Percentiles rank a stretch among this genome's conserved stretches.
Conservation (phyloP, 2,329 filamentous ascomycete genomes). For the Fusarium sp. region DNA sequence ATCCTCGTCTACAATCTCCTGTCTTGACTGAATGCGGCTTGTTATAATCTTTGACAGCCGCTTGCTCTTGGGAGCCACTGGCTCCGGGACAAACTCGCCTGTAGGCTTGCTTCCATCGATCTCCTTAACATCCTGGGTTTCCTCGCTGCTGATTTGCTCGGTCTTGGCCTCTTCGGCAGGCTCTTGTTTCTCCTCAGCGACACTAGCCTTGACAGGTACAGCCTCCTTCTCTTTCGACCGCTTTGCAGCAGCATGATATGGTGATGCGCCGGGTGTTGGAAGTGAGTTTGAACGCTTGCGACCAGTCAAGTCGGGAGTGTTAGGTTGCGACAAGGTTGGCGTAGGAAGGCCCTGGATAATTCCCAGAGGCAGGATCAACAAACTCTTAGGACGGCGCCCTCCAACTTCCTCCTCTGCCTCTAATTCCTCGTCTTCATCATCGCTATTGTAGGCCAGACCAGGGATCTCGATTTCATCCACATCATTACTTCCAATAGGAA, state of each 20-base stretch:
- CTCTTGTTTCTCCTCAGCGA: constrained; percentile 3
- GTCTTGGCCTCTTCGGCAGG: constrained; percentile 13
- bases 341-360: constrained; percentile 45
- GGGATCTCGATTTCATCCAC: constrained; percentile 84
- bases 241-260: constrained; percentile 30
- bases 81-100: constrained; percentile 12
- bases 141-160: background rate
- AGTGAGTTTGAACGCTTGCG: constrained; percentile 48
- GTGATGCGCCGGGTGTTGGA: constrained; percentile 38
- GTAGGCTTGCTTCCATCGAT: constrained; percentile 9
- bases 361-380: constrained; percentile 38
- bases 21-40: constrained; percentile 27
- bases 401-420: constrained; percentile 44
- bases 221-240: constrained; percentile 31
- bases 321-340: constrained; percentile 47
- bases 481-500: constrained; percentile 74
- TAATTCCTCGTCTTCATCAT: constrained; percentile 65
- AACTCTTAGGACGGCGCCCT: constrained; percentile 58
- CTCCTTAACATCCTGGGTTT: background rate
- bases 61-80: constrained; percentile 27
- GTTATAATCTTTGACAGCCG: constrained; percentile 41
- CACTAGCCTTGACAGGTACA: background rate
- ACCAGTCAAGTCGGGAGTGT: constrained; percentile 46
- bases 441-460: constrained; percentile 69
- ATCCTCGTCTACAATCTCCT: constrained; percentile 50